Evolutionary conservation across 1,139 yeast genomes (phyloP), one percentile per base, ranked within the genome.

Genomic region (Yamadazyma sp.): DNA sequence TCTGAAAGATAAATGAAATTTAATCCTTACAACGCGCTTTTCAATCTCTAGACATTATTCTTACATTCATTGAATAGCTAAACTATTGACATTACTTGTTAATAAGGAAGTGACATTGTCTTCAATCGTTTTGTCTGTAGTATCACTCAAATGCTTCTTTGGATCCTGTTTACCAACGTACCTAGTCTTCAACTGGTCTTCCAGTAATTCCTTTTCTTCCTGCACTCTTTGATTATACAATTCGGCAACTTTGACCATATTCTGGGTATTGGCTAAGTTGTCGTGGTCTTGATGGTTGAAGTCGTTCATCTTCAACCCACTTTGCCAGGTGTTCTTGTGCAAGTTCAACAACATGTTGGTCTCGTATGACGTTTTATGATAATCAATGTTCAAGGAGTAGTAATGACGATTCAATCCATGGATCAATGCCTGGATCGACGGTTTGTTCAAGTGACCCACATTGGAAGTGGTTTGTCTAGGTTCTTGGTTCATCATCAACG

Each of bases 91-190:
- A 61, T 86, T 86, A 38, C 96, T 86, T 14, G 96, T 86, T 56
- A 90, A 73, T 51, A 92, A 77, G 29, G 95, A 80, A 11, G 88
- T 88, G 38, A 92, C 82, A 58, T 92, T 94, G 38, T 88, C 95
- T 62, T 92, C 98, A 54, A 94, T 79, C 40, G 89, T 73, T 47
- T 73, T 70, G 48, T 87, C 95, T 11, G 96, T 95, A 2, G 95
- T 86, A 49, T 88, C 97, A 35, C 86, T 78, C 56, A 94, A 73
- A 68, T 94, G 99, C 68, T 92, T 92, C 79, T 94, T 94, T 35
- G 98, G 99, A 62, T 94, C 98, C 64, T 92, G 97, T 60, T 89
- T 90, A 52, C 99, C 99, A 23, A 94, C 97, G 56, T 90, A 94
- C 59, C 98, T 80, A 8, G 97, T 92, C 63, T 88, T 88, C 54